Evolutionary conservation across 768 basidiomycete genomes (phyloP), one percentile per base, ranked within the genome.

Genomic region (Macrolepiota fuliginosa): DNA sequence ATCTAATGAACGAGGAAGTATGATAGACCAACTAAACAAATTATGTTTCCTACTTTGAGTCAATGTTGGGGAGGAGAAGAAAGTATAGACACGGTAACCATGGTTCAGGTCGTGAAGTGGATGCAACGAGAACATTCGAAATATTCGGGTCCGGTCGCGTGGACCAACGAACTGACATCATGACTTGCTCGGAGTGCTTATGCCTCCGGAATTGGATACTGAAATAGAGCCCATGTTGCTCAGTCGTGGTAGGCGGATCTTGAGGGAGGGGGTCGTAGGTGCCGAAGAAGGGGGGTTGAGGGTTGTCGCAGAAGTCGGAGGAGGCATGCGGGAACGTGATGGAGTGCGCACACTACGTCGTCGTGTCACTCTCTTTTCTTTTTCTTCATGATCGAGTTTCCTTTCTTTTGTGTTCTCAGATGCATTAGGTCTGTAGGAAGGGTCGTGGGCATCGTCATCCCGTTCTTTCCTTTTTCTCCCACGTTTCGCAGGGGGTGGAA

Each of bases 231-330:
- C 66, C 51, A 58, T 40, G 32, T 56, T 76, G 62, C 74, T 80
- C 58, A 82, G 71, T n/a, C 77, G 77, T 17, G 83, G 83, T 55
- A 84, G 77, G 40, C 83, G 80, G 54, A 84, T 84, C 67, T 83
- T 83, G 56, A 84, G 79, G 24, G 81, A 79, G n/a, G 82, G 80
- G 0, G 80, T 77, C 40, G 73, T 65, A 13, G 77, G 60, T 37
- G 60, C 32, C 2, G 60, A 61, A 49, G 60, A 46, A n/a, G 60
- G 46, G n/a, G 59, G 11, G 22, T 54, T 54, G 9, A 55, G 32
- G 35, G 52, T 49, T 47, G 80, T 77, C 35, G 72, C 65, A n/a
- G 77, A 37, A 15, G 22, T 24, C 10, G 54, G 45, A 6, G 60
- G 53, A n/a, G 54, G 45, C 39, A 49, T 54, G 15, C 60, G 54